Conservation (phyloP, 192 early-diverging fungal genomes). For the Coemansia sp. region DNA sequence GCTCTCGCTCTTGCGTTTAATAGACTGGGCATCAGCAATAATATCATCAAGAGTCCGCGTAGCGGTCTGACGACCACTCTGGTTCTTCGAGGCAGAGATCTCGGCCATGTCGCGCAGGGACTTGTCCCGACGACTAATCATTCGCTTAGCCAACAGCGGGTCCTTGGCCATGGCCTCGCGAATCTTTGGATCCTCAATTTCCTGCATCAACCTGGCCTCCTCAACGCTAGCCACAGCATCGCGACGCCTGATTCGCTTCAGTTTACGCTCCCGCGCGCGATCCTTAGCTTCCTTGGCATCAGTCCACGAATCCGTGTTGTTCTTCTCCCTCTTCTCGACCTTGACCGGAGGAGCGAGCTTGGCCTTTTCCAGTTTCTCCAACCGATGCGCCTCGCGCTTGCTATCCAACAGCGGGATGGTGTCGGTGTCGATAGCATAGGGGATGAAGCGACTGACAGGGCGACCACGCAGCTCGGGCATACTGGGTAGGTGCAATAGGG, state of each 20-base stretch:
- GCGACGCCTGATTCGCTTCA: constrained; percentile 28
- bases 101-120: constrained; percentile 27
- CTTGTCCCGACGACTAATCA: constrained; percentile 47
- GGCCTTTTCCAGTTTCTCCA: constrained; percentile 43
- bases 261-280: constrained; percentile 41
- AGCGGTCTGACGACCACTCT: not conserved
- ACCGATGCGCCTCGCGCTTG: constrained; percentile 53
- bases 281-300: constrained; percentile 34
- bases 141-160: constrained; percentile 50
- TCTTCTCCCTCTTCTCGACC: constrained; percentile 23
- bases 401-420: constrained; percentile 43
- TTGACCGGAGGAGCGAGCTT: constrained; percentile 37
- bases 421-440: constrained; percentile 41
- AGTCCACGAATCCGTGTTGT: constrained; percentile 34
- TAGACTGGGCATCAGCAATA: not conserved
- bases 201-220: constrained; percentile 25
- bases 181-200: constrained; percentile 39
- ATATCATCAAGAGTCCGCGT: not conserved
- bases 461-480: constrained; percentile 83
- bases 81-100: constrained; percentile 14
- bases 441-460: constrained; percentile 24
- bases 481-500: constrained; percentile 79
- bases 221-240: constrained; percentile 20
- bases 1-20: not conserved
- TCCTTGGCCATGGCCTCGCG: constrained; percentile 40